phyloP scores from a whole-genome alignment of 805 yeast species.

The Metschnikowia dekortorum region DNA sequence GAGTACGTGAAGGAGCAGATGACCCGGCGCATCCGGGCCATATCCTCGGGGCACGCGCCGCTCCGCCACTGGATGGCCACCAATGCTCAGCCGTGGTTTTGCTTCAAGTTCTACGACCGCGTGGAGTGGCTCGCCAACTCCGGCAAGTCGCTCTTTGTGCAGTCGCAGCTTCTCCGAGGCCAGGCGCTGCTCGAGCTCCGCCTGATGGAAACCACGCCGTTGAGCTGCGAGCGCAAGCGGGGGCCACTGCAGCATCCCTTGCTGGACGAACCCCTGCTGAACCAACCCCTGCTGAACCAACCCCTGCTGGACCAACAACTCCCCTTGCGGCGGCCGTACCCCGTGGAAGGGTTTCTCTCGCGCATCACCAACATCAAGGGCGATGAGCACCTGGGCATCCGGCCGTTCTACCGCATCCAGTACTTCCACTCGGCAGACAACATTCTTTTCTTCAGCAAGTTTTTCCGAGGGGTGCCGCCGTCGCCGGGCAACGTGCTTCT shows the following conservation, averaged over 20 bases:
- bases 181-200: slow-evolving; percentile 57
- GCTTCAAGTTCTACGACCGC: slow-evolving; percentile 67
- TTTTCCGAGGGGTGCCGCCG: slow-evolving; percentile 60
- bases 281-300: no score
- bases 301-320: no score
- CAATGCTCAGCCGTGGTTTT: slow-evolving; percentile 40
- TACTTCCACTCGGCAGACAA: slow-evolving; percentile 65
- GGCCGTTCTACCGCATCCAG: slow-evolving; percentile 47
- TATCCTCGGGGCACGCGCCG: background rate
- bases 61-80: slow-evolving; percentile 14
- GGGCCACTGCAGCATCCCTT: slow-evolving; percentile 1
- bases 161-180: slow-evolving; percentile 33
- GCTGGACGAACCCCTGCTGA: no score
- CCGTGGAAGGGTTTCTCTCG: slow-evolving; percentile 78
- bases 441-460: slow-evolving; percentile 53
- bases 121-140: slow-evolving; percentile 47
- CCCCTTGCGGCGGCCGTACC: slow-evolving; percentile 50
- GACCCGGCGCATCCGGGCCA: background rate
- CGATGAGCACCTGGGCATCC: slow-evolving; percentile 27
- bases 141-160: slow-evolving; percentile 26
- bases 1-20: slow-evolving; percentile 39
- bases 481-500: slow-evolving; percentile 33
- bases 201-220: slow-evolving; percentile 9
- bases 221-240: slow-evolving; percentile 15
- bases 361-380: slow-evolving; percentile 53